A percentile compares a stretch with the other conserved stretches of the same genome.
Conservation (phyloP, 169 alveolate genomes). For the Eimeria sp. region DNA sequence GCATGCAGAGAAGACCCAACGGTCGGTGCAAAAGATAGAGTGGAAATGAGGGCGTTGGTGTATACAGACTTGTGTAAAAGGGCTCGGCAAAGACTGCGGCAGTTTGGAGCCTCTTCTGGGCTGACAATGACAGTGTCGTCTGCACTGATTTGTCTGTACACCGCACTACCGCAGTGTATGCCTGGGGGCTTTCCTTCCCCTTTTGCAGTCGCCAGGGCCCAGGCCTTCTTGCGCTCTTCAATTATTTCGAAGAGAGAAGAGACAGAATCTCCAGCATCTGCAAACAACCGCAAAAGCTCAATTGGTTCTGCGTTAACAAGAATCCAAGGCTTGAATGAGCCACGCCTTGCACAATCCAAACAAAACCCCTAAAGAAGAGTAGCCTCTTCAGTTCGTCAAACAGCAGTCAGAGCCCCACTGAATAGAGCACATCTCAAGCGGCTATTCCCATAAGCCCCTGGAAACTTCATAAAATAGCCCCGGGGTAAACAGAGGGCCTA, state of each 20-base stretch:
- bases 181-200: background rate
- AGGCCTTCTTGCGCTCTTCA: slow-evolving; percentile 30
- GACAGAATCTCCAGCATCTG: slow-evolving; percentile 1
- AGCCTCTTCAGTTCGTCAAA: background rate
- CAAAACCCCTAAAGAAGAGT: background rate
- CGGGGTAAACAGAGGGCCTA: background rate
- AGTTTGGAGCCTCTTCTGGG: slow-evolving; percentile 49
- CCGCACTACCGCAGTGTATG: slow-evolving; percentile 36
- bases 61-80: slow-evolving; percentile 51
- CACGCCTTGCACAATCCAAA: background rate
- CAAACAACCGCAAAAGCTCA: background rate
- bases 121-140: background rate
- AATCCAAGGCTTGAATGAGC: background rate
- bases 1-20: background rate
- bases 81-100: slow-evolving; percentile 58
- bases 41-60: background rate
- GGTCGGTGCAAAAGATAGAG: background rate
- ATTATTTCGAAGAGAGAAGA: slow-evolving; percentile 21
- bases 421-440: background rate
- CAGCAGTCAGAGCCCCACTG: background rate
- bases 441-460: background rate
- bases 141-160: background rate
- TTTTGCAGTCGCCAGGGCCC: background rate
- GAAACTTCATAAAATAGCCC: background rate
- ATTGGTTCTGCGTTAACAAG: background rate